Evolutionary conservation across 805 yeast species (phyloP).

Genomic region (Suhomyces canberraensis): DNA sequence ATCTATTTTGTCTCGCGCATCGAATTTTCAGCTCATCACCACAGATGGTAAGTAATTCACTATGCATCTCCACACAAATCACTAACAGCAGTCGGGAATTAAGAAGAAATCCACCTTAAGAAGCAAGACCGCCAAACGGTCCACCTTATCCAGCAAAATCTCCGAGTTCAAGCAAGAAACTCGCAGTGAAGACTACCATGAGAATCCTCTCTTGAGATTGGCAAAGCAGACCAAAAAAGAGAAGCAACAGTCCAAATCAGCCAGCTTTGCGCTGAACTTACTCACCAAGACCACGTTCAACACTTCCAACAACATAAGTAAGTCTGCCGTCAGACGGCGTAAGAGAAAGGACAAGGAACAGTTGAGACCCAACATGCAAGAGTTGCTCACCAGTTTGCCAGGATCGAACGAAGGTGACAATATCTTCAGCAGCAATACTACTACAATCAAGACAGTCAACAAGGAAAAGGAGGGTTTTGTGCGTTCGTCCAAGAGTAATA

Average conservation of each 20-base stretch:
- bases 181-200: constrained; percentile 16
- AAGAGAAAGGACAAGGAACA: constrained; percentile 59
- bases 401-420: constrained; percentile 22
- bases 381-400: constrained; percentile 52
- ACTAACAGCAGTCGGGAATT: constrained; percentile 20
- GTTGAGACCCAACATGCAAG: constrained; percentile 65
- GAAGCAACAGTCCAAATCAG: constrained; percentile 41
- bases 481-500: constrained; percentile 18
- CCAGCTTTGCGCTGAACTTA: constrained; percentile 31
- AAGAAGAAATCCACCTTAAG: constrained; percentile 37
- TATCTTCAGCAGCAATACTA: constrained; percentile 8
- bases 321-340: constrained; percentile 62
- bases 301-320: constrained; percentile 52
- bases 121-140: constrained; percentile 25
- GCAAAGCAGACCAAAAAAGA: constrained; percentile 53
- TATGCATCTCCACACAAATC: no score
- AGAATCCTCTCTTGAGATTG: constrained; percentile 51
- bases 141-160: constrained; percentile 24
- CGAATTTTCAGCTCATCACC: no score
- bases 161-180: constrained; percentile 22
- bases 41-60: no score
- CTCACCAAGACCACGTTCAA: constrained; percentile 27
- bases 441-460: constrained; percentile 7
- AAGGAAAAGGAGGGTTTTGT: constrained; percentile 15
- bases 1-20: no score